phyloP scores from a whole-genome alignment of 2,329 filamentous ascomycete species.

The Leptodontidium sp. region DNA sequence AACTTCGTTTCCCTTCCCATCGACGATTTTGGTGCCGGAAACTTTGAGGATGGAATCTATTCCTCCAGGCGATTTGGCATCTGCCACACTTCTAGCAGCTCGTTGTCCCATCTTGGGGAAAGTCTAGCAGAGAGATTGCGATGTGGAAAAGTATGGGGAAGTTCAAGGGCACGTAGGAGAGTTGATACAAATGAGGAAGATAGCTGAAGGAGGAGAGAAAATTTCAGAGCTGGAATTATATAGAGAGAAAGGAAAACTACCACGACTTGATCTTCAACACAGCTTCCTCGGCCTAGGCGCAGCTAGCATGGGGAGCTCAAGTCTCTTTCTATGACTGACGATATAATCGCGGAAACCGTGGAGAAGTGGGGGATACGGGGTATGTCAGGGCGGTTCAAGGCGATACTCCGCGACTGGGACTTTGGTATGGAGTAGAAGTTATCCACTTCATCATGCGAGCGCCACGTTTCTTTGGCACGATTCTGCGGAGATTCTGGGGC shows the following conservation, averaged over 20 bases:
- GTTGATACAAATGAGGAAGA: not conserved
- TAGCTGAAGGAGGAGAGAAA: not conserved
- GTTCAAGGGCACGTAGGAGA: not conserved
- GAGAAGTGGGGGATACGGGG: not conserved
- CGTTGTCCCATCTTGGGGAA: constrained; percentile 1
- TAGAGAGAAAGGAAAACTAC: too few relatives aligned
- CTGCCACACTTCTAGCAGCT: not conserved
- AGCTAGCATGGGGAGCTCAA: not conserved
- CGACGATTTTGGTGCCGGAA: constrained; percentile 52
- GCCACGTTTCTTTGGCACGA: not conserved
- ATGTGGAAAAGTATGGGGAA: not conserved
- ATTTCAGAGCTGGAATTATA: too few relatives aligned
- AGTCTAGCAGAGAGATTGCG: not conserved
- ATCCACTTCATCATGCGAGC: not conserved
- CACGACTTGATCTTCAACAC: not conserved
- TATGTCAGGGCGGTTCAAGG: not conserved
- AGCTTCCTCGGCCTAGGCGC: not conserved
- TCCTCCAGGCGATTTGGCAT: constrained; percentile 5
- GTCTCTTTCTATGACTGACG: not conserved
- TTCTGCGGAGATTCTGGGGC: not conserved
- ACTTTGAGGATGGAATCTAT: constrained; percentile 41
- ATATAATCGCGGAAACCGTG: not conserved
- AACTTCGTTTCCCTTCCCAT: constrained; percentile 48
- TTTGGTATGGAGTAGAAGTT: not conserved
- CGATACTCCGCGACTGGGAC: not conserved